Evolutionary conservation across 352 stramenopile species (phyloP).

Genomic region (Globisporangium apiculatum): DNA sequence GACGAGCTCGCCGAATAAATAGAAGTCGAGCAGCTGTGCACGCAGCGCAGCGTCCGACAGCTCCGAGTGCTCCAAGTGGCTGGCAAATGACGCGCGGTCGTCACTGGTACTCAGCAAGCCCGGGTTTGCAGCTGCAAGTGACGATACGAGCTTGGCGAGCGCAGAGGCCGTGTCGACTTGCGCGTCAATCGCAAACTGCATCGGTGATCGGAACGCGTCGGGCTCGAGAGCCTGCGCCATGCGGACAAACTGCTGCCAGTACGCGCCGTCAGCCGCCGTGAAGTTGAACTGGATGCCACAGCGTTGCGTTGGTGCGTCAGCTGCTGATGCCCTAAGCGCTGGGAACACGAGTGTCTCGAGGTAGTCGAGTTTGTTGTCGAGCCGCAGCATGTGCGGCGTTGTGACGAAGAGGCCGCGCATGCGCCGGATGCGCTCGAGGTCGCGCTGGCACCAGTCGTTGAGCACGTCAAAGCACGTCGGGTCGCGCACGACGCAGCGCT

Average conservation of each 20-base stretch:
- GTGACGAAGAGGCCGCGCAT: slow-evolving; percentile 44
- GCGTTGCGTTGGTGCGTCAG: slow-evolving; percentile 1
- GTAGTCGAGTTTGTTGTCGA: slow-evolving; percentile 67
- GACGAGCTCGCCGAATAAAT: slow-evolving; percentile 53
- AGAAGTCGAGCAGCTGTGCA: slow-evolving; percentile 34
- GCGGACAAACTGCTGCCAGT: slow-evolving; percentile 46
- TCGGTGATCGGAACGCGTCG: slow-evolving; percentile 36
- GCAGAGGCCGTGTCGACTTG: slow-evolving; percentile 25
- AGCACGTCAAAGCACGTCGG: slow-evolving; percentile 48
- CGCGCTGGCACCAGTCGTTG: slow-evolving; percentile 58
- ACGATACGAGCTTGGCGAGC: slow-evolving; percentile 26
- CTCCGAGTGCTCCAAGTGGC: background rate
- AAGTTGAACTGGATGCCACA: slow-evolving; percentile 39
- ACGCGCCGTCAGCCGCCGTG: slow-evolving; percentile 17
- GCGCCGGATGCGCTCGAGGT: slow-evolving; percentile 38
- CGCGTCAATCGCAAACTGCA: slow-evolving; percentile 28
- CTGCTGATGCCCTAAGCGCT: slow-evolving; percentile 9
- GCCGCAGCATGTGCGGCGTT: slow-evolving; percentile 41
- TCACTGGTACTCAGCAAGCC: slow-evolving; percentile 23
- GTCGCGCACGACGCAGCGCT: slow-evolving; percentile 30
- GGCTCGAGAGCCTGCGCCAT: slow-evolving; percentile 28
- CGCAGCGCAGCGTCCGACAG: slow-evolving; percentile 4
- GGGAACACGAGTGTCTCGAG: slow-evolving; percentile 31
- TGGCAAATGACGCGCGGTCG: too few species aligned
- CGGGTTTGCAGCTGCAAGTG: slow-evolving; percentile 22